Conservation (phyloP, 2,329 filamentous ascomycete species). For the Ophiocordyceps camponoti-rufipedis region DNA sequence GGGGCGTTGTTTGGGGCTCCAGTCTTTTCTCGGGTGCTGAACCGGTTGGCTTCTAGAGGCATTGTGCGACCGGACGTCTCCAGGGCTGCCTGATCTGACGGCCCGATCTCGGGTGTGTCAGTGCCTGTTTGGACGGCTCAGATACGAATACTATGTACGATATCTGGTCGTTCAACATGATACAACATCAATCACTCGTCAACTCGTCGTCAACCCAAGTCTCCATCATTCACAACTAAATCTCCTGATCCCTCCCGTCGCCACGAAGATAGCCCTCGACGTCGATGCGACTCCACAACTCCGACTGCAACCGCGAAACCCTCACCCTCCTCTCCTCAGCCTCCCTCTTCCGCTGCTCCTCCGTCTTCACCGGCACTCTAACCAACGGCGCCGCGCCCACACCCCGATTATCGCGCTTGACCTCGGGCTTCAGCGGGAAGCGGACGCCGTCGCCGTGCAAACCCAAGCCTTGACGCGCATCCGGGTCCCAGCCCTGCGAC, state of each 20-base stretch:
- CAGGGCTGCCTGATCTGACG: too few species aligned
- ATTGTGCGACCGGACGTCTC: too few species aligned
- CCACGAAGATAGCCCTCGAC: slow-evolving; percentile 54
- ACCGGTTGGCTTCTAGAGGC: too few species aligned
- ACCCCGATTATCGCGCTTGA: slow-evolving; percentile 60
- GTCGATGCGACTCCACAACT: slow-evolving; percentile 62
- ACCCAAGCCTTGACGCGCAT: slow-evolving; percentile 54
- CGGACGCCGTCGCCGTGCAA: slow-evolving; percentile 51
- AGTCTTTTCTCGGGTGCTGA: too few species aligned
- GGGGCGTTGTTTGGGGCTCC: too few species aligned
- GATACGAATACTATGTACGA: too few species aligned
- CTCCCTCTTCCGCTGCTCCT: slow-evolving; percentile 30
- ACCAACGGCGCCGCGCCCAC: slow-evolving; percentile 34
- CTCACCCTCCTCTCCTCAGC: slow-evolving; percentile 33
- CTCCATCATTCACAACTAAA: background rate
- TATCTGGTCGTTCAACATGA: too few species aligned
- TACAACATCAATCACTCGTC: too few species aligned
- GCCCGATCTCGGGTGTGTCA: too few species aligned
- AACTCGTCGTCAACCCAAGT: background rate
- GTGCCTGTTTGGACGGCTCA: too few species aligned
- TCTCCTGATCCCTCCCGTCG: slow-evolving; percentile 2
- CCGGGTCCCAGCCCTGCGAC: slow-evolving; percentile 57
- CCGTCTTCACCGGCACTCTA: slow-evolving; percentile 15
- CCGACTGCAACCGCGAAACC: slow-evolving; percentile 43
- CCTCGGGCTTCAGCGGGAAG: slow-evolving; percentile 52